A percentile compares a stretch with the other conserved stretches of the same genome.
These are phyloP conservation scores for Mercurialis annua DNA, from an alignment of 345 rosid genomes.

Conservation along the genomic window DNA sequence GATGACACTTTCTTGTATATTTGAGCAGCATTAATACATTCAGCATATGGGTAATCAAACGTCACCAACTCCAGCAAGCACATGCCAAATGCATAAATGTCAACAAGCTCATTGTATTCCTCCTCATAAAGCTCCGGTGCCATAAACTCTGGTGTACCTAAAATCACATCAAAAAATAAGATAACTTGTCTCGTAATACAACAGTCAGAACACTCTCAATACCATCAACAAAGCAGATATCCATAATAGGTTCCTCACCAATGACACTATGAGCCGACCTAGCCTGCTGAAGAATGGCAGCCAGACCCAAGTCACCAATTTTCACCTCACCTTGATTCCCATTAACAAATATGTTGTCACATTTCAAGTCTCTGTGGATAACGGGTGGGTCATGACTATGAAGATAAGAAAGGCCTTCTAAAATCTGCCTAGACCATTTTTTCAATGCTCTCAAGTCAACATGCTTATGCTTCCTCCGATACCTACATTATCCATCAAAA, in stretches of 20 bases:
- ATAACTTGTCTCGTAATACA: neutral
- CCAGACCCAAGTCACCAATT: conserved; percentile 37
- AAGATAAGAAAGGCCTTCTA: conserved; percentile 36
- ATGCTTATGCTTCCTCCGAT: conserved; percentile 34
- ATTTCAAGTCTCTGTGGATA: conserved; percentile 34
- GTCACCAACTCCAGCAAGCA: conserved; percentile 39
- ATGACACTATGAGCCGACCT: conserved; percentile 37
- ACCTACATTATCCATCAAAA: conserved; percentile 15
- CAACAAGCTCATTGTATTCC: conserved; percentile 38
- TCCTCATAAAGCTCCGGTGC: conserved; percentile 40
- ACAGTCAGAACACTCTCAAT: neutral
- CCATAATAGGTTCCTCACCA: conserved; percentile 21
- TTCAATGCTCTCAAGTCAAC: conserved; percentile 36
- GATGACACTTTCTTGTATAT: conserved; percentile 36
- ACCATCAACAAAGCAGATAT: neutral
- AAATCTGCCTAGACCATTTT: conserved; percentile 36
- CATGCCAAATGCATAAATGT: conserved; percentile 39
- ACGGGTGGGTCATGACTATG: conserved; percentile 39
- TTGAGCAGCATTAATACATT: conserved; percentile 37
- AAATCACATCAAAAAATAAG: neutral
- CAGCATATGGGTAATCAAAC: conserved; percentile 32
- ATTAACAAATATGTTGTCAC: conserved; percentile 38
- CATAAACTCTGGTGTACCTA: conserved; percentile 39
- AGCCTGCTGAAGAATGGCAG: conserved; percentile 37
- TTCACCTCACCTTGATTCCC: conserved; percentile 39